A percentile compares a stretch with the other conserved stretches of the same genome.
Evolutionary conservation across 2,329 filamentous ascomycete genomes (phyloP).

Genomic region (Coleophoma eucalyptorum): DNA sequence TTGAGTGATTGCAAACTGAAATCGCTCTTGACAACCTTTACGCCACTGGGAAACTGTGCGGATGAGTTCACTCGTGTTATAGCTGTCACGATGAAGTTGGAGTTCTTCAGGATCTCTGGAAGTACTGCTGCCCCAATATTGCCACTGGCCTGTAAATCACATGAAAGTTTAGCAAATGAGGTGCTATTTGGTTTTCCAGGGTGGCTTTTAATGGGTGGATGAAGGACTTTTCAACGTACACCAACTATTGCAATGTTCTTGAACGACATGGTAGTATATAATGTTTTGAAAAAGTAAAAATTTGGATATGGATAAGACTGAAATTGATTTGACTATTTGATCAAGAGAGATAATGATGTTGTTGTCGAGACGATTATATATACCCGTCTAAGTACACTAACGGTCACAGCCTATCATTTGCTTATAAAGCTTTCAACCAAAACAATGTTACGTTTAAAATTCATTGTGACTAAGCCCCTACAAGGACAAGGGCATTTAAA

Average conservation of each 20-base stretch:
- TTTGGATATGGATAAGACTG: too few relatives aligned
- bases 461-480: too few relatives aligned
- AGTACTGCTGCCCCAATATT: constrained; percentile 22
- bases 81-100: constrained; percentile 36
- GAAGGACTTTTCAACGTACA: constrained; percentile 3
- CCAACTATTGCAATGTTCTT: constrained; percentile 7
- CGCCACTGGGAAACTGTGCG: constrained; percentile 21
- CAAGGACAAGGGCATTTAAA: too few relatives aligned
- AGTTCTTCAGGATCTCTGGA: constrained; percentile 17
- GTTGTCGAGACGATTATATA: too few relatives aligned
- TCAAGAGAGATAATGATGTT: too few relatives aligned
- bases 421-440: too few relatives aligned
- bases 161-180: not conserved
- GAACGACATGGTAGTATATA: constrained; percentile 5
- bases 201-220: not conserved
- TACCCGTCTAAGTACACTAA: too few relatives aligned
- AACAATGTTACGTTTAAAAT: too few relatives aligned
- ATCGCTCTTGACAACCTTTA: constrained; percentile 34
- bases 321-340: too few relatives aligned
- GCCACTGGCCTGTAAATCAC: constrained; percentile 16
- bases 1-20: constrained; percentile 28
- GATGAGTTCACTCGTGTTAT: constrained; percentile 39
- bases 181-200: not conserved
- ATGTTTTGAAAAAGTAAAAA: too few relatives aligned
- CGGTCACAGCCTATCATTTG: too few relatives aligned